These are phyloP conservation scores for Oxyria digyna DNA, from an alignment of 148 eudicot species.

Conservation along the genomic window DNA sequence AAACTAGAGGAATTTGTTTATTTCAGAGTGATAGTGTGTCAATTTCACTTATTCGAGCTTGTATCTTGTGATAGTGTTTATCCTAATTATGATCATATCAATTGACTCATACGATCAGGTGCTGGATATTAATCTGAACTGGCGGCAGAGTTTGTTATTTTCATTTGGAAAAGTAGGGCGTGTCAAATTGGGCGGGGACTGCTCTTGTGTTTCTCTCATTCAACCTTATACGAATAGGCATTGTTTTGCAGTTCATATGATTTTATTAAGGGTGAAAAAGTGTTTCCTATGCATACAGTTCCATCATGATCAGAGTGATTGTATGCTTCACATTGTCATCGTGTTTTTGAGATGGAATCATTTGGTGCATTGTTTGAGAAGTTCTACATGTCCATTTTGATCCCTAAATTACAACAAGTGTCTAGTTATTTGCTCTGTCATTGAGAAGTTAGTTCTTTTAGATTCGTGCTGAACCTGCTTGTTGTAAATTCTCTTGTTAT, in stretches of 20 bases:
- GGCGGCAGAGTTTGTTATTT: background rate
- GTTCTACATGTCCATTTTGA: background rate
- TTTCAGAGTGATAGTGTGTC: background rate
- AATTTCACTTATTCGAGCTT: background rate
- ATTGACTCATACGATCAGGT: background rate
- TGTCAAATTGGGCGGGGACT: background rate
- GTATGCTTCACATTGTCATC: background rate
- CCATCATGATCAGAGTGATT: background rate
- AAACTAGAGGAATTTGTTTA: background rate
- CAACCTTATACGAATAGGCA: background rate
- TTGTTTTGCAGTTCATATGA: background rate
- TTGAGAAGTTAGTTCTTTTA: background rate
- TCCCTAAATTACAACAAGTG: background rate
- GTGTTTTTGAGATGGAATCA: background rate
- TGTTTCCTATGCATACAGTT: background rate
- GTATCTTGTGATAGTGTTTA: background rate
- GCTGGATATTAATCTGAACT: background rate
- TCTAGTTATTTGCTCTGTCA: background rate
- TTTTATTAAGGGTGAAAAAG: background rate
- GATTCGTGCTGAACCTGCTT: background rate
- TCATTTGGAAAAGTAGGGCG: background rate
- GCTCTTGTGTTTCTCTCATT: background rate
- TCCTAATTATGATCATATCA: background rate
- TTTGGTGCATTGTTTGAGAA: no score
- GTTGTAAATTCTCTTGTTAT: background rate